Evolutionary conservation across 805 yeast genomes (phyloP).

Genomic region (Saccharomyces paradoxus): DNA sequence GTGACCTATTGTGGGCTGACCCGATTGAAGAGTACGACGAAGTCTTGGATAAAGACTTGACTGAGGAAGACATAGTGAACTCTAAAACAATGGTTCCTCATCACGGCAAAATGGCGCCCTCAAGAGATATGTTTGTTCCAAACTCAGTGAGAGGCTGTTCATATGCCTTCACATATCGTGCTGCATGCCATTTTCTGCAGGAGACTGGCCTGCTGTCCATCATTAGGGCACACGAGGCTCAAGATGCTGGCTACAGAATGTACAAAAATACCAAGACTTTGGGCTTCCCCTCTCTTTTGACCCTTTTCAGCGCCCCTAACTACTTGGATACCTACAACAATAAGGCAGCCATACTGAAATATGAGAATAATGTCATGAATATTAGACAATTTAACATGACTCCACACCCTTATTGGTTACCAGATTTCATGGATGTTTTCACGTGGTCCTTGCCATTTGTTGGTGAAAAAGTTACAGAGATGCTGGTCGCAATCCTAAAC

Average conservation of each 20-base stretch:
- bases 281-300: slow-evolving; percentile 83
- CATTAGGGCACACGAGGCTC: slow-evolving; percentile 95
- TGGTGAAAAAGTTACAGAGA: slow-evolving; percentile 91
- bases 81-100: slow-evolving; percentile 13
- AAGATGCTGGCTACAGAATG: slow-evolving; percentile 94
- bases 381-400: slow-evolving; percentile 87
- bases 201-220: slow-evolving; percentile 73
- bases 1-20: slow-evolving; percentile 94
- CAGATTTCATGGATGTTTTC: slow-evolving; percentile 94
- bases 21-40: slow-evolving; percentile 86
- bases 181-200: slow-evolving; percentile 71
- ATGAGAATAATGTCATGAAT: slow-evolving; percentile 87
- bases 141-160: slow-evolving; percentile 88
- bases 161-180: slow-evolving; percentile 76
- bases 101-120: background rate
- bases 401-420: slow-evolving; percentile 95
- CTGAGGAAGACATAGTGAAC: slow-evolving; percentile 1
- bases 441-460: slow-evolving; percentile 97
- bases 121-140: slow-evolving; percentile 37
- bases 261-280: slow-evolving; percentile 74
- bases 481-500: slow-evolving; percentile 80
- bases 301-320: slow-evolving; percentile 93
- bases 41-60: slow-evolving; percentile 36
- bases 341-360: slow-evolving; percentile 90
- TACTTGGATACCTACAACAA: slow-evolving; percentile 87